Evolutionary conservation across 768 basidiomycete species (phyloP), one percentile per base, ranked within the genome.

Genomic region (Lenzites betulinus): DNA sequence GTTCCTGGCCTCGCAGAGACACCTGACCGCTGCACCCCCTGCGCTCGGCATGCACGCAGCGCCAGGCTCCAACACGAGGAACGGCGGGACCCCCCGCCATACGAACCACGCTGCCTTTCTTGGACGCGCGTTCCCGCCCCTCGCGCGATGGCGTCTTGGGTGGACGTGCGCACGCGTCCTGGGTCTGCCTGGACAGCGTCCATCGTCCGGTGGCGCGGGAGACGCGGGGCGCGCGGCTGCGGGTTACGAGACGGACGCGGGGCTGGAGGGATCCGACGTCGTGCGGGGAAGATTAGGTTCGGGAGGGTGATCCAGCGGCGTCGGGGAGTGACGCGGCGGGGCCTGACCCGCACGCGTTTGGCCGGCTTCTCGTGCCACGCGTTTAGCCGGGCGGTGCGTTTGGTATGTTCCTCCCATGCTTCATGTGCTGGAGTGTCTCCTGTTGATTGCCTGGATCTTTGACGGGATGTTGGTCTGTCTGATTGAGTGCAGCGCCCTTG

Each of bases 101-200:
- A 18, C 18, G 38, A 39, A 39, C 15, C 38, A 39, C 38, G 18
- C 38, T 18, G 18, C 38, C 38, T 16, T 39, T 39, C 38, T 39
- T 18, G 38, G 38, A 18, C 38, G 15, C 38, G 15, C 13, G 15
- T 15, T 18, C 38, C 38, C 18, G 38, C 38, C 13, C 38, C 35
- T 7, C 35, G 35, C 35, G 35, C 35, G 7, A 7, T 15, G 4
- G 38, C 38, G 13, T 39, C 38, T 5, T 13, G 38, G 13, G 18
- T 18, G 11, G 38, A 39, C 38, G 18, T 13, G 13, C 4, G 43
- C 43, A 44, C 48, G 48, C 30, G n/a, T 18, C 25, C 56, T 33
- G 56, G 56, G 28, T 43, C 38, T 47, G 48, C 22, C 56, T 58
- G 48, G 56, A n/a, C 33, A 35, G 15, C 49, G 49, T 50, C 18